Evolutionary conservation across 2,329 filamentous ascomycete genomes (phyloP), one percentile per base, ranked within the genome.

Genomic region (Pyrenophora tritici-repentis): DNA sequence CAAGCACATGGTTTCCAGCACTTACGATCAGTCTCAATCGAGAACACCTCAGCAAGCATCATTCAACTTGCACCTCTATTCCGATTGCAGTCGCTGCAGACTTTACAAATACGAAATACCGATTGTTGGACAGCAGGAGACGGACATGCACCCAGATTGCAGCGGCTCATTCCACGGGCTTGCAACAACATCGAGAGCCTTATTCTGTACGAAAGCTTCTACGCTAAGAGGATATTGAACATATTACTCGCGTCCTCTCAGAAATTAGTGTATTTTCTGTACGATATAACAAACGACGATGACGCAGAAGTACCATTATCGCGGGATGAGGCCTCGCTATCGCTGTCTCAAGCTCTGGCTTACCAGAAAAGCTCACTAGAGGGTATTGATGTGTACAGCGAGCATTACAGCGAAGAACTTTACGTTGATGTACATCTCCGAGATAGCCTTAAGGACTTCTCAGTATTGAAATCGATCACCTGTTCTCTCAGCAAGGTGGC

Each of bases 41-140:
- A 63, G 18, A 41, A 47, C 31, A 26, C 34, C 14, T 16, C 45
- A 8, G 18, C 56, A 10, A 50, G 34, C 2, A 37, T 66, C 34
- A 49, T 39, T 14, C 47, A 59, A 14, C 26, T 70, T 8, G 46
- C 50, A 6, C 65, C 65, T 6, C n/a, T 68, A 2, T 62, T 70
- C 22, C 60, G 50, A 6, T 33, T 68, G 8, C 56, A 53, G 4
- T 62, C 65, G 3, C 47, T 71, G 26, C 55, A 55, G 14, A 54
- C 41, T 26, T 46, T 71, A 3, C 24, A 45, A 3, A 16, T 69
- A 5, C 42, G 45, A 22, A 56, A 47, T 7, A 16, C 65, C 14
- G 17, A 43, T 12, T 54, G 59, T 14, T 49, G 16, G 22, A 24
- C 6, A 24, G 22, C 8, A 24, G 6, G 34, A 4, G 22, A 42